Conservation (phyloP, 2,329 filamentous ascomycete species). For the Tolypocladium tundrense region DNA sequence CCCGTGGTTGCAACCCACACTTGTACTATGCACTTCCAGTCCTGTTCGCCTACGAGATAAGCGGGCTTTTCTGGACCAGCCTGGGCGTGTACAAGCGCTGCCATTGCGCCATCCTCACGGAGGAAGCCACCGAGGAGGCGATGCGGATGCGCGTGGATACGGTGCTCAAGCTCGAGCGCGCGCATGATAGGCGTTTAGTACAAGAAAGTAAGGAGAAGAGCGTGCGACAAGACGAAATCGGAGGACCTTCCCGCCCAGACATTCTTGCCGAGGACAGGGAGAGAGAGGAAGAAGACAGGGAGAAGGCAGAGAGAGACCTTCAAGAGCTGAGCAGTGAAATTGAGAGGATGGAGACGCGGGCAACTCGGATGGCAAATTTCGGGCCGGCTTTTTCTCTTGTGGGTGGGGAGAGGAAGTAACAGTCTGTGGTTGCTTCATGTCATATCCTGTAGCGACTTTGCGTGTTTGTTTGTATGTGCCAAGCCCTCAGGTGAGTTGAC, state of each 20-base stretch:
- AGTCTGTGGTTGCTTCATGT: too few relatives aligned
- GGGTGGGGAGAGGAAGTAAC: not conserved
- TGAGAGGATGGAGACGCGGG: conserved; percentile 5
- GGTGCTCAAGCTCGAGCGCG: conserved; percentile 3
- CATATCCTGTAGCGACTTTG: too few relatives aligned
- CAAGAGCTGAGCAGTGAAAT: conserved; percentile 3
- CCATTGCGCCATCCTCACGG: conserved; percentile 6
- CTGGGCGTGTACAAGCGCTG: conserved; percentile 8
- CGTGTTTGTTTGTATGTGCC: too few relatives aligned
- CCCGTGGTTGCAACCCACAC: conserved; percentile 10
- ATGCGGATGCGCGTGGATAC: conserved; percentile 5
- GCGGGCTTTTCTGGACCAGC: conserved; percentile 3
- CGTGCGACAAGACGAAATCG: not conserved
- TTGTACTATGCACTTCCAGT: conserved; percentile 8
- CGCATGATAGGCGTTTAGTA: not conserved
- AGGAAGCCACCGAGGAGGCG: conserved; percentile 7
- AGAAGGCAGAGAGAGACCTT: conserved; percentile 1
- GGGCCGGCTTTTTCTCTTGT: conserved; percentile 6
- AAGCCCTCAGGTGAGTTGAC: too few relatives aligned
- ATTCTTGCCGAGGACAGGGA: not conserved
- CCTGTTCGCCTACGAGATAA: conserved; percentile 10
- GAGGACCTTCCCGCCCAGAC: not conserved
- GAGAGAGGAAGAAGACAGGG: not conserved
- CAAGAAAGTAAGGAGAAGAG: not conserved
- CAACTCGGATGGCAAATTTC: conserved; percentile 1